Conservation (phyloP, 768 basidiomycete genomes). For the Rhizopogon sp. region DNA sequence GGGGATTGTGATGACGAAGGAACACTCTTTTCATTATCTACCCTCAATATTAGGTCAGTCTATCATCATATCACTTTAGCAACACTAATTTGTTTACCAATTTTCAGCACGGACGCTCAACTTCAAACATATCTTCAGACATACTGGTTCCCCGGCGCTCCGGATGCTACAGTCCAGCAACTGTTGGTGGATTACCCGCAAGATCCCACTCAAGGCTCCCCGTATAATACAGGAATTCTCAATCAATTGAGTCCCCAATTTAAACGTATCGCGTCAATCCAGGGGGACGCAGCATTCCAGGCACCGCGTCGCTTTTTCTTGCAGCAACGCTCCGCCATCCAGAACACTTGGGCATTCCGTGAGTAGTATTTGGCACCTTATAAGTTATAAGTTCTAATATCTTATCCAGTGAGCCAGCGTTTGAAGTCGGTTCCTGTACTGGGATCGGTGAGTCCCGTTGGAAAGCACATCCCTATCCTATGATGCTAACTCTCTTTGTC, state of each 20-base stretch:
- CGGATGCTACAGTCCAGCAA: constrained; percentile 15
- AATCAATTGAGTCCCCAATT: constrained; percentile 44
- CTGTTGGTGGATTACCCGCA: constrained; percentile 32
- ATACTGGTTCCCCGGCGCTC: constrained; percentile 23
- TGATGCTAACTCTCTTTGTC: neutral
- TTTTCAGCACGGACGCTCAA: constrained; percentile 17
- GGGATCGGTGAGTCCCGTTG: neutral
- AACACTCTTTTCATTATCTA: constrained; percentile 41
- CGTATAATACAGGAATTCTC: constrained; percentile 41
- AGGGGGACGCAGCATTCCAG: constrained; percentile 48
- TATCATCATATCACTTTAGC: neutral
- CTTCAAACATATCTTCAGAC: constrained; percentile 27
- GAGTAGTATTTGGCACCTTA: neutral
- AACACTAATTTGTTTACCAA: neutral
- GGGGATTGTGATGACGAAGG: constrained; percentile 40
- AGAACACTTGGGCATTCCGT: constrained; percentile 26
- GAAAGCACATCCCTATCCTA: neutral
- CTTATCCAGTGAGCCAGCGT: neutral
- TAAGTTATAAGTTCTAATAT: neutral
- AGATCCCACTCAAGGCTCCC: constrained; percentile 42
- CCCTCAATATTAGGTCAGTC: constrained; percentile 43
- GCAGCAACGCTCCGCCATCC: constrained; percentile 29
- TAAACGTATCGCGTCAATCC: constrained; percentile 46
- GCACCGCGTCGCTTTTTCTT: constrained; percentile 45
- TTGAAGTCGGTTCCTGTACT: neutral